Evolutionary conservation across 2,329 filamentous ascomycete species (phyloP), one percentile per base, ranked within the genome.

Genomic region (Myrmaecium sp.): DNA sequence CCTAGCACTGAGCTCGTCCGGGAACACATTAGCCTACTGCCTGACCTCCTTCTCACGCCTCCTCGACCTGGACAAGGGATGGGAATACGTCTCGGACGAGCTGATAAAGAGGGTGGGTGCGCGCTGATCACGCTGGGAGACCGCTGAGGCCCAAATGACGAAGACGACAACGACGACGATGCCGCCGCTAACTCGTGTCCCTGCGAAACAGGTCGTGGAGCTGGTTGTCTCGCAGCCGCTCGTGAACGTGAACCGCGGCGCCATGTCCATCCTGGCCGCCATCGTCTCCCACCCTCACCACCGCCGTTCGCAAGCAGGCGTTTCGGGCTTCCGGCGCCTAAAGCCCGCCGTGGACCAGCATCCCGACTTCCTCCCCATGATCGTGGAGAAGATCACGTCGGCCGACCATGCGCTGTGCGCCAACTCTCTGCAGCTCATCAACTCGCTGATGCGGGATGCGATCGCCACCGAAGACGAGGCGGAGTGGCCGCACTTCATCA

Each of bases 401-500:
- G 86, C 84, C 23, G 89, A 98, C 49, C 89, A 98, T 55, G 80
- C 84, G 3, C 66, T 98, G 16, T 95, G 89, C 55, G 86, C 83
- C 36, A 95, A 94, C 55, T 81, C 89, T 1, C 64, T 98, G 28
- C 89, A 93, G 62, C 62, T 98, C 30, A 81, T 98, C 51, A 98
- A 98, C 49, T 82, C 86, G 1, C 62, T 98, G 24, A 92, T 95
- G 59, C 69, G 89, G 27, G 89, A 98, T 49, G 79, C 83, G 4
- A 73, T 95, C 27, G 77, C 78, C 15, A 74, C 69, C 42, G 80
- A 86, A 27, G 62, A 62, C 22, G 67, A 74, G 32, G 73, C 80
- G 33, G 86, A 95, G 42, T 95, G 89, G 84, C 80, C 83, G 25
- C 89, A 80, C 42, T 91, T 95, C 43, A 84, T 98, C 51, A 93